Evolutionary conservation across 2,329 filamentous ascomycete genomes (phyloP), one percentile per base, ranked within the genome.

Genomic region (Arthrinium phaeospermum): DNA sequence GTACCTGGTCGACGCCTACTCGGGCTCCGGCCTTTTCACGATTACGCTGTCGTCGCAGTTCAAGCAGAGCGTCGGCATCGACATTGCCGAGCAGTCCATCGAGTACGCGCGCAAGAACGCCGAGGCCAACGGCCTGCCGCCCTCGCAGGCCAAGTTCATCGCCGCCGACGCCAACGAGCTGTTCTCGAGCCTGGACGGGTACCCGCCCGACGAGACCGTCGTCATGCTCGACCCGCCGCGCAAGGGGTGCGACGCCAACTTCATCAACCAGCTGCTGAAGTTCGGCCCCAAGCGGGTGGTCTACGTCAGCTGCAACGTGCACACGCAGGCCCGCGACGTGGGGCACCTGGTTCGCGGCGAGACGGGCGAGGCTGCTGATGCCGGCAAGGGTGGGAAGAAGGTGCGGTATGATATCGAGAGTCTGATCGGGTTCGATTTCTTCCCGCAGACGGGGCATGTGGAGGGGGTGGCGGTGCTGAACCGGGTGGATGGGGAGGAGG

Each of bases 241-340:
- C 61, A 99, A 98, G 82, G 96, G 96, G 13, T 98, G 96, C 80
- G 96, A 98, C 77, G 90, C 91, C 68, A 89, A 89, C 75, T 99
- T 99, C 81, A 84, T 99, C 57, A 83, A 86, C 22, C 96, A 99
- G 85, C 83, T 99, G 78, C 84, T 98, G 71, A 83, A 85, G 7
- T 98, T 94, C 78, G 93, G 89, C 0, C 96, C 96, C 0, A 87
- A 88, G 75, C 87, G 96, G 73, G 90, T 99, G 14, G 91, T 98
- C 5, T 99, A 99, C 81, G 96, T 99, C 53, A 97, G 94, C 80
- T 99, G 96, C 79, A 99, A 99, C 79, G 96, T 99, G 75, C 96
- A 99, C 81, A 98, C 96, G 12, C 96, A 98, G 87, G 96, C 96
- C 19, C 86, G 96, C 70, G 96, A 99, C 82, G 91, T 99, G 0